phyloP scores from a whole-genome alignment of 2,329 filamentous ascomycete species.

The Zymoseptoria tritici region DNA sequence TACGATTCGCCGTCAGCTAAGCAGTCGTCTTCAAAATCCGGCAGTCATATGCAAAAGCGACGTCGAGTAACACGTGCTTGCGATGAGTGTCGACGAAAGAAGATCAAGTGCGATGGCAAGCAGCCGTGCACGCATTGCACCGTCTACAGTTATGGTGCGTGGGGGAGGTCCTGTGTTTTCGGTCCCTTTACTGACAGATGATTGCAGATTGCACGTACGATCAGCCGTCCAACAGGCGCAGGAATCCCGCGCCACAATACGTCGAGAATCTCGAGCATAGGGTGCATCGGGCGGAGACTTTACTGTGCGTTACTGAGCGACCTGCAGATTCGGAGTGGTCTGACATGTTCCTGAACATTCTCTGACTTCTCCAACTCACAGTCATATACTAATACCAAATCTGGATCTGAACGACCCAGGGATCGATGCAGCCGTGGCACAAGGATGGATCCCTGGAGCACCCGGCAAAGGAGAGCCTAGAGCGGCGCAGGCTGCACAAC shows the following conservation, averaged over 20 bases:
- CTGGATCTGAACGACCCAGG: constrained; percentile 78
- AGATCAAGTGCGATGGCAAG: constrained; percentile 50
- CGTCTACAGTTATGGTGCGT: constrained; percentile 92
- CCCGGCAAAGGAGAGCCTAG: constrained; percentile 24
- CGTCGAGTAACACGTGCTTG: constrained; percentile 83
- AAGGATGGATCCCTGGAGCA: constrained; percentile 33
- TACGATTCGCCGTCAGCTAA: constrained; percentile 19
- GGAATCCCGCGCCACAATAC: constrained; percentile 87
- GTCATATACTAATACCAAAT: constrained; percentile 71
- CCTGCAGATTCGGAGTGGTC: background rate
- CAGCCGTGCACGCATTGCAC: constrained; percentile 77
- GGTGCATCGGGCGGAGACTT: constrained; percentile 71
- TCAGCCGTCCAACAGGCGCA: constrained; percentile 82
- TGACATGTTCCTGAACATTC: background rate
- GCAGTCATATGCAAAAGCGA: constrained; percentile 49
- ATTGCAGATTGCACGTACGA: constrained; percentile 82
- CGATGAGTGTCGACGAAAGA: constrained; percentile 72
- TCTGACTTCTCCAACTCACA: background rate
- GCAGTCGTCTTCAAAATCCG: constrained; percentile 15
- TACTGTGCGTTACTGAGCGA: constrained; percentile 44
- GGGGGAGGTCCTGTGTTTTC: constrained; percentile 1
- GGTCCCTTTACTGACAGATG: background rate
- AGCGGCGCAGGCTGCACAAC: constrained; percentile 17
- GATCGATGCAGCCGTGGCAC: constrained; percentile 61
- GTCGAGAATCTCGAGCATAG: constrained; percentile 81